Base-by-base conservation (phyloP, 139 green algal species). In the Trebouxia sp. region DNA sequence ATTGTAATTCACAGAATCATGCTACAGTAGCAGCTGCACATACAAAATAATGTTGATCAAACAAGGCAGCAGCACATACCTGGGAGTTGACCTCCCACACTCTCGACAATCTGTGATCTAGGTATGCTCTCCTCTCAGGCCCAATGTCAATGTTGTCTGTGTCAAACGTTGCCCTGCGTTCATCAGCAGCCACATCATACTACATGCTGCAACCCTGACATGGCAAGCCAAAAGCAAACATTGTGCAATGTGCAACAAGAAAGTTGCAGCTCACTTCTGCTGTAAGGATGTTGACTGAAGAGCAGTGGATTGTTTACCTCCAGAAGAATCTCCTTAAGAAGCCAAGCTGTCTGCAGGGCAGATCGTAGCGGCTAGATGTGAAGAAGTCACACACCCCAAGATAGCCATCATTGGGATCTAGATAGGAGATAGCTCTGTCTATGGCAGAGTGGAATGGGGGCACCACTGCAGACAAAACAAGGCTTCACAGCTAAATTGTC, bases 81-180 rank as follows among this genome's bases (percentile, higher is more conserved):
- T 94, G 80, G 82, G 89, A 86, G 85, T 98, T 98, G 74, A 91
- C 85, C 86, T 98, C 94, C 88, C 92, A 98, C 47, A 97, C 93
- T 6, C 93, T 86, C 20, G 80, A 94, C 35, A 98, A 84, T 62
- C 91, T 89, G 89, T 96, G 93, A 80, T 99, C 96, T 50, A 99
- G 85, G 89, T 98, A 99, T 0, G 88, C 78, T 30, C 96, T 87
- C 5, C 96, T 85, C 88, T 99, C 96, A 28, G 96, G 95, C 30
- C 96, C 96, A 32, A 99, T 89, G 84, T 98, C 95, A 76, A 99
- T 98, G 88, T 92, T 95, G 86, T 99, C 96, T 24, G 92, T 94
- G 90, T 98, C 94, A 84, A 98, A 97, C 39, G 90, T 92, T 1
- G 87, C 87, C 87, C 90, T 94, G 85, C 72, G 80, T 32, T 1